These are phyloP conservation scores for Carex sylvatica DNA, from an alignment of 202 grass and related monocot genomes.

Conservation along the genomic window DNA sequence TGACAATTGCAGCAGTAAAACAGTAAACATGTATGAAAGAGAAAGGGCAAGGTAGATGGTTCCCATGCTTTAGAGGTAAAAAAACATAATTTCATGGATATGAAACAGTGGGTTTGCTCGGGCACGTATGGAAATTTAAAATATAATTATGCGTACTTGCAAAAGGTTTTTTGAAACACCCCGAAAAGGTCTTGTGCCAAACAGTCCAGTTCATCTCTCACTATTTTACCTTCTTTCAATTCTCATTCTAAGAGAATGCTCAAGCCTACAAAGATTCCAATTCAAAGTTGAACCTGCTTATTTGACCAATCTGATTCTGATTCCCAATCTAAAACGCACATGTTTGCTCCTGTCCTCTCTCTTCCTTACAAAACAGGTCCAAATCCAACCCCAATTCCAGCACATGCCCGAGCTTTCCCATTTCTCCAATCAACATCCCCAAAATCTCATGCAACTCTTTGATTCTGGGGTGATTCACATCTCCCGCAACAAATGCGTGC, in stretches of 20 bases:
- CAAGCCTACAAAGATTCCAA: not conserved
- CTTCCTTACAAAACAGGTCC: slow-evolving; percentile 28
- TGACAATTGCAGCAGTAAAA: not conserved
- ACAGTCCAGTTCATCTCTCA: not conserved
- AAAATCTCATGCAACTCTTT: slow-evolving; percentile 62
- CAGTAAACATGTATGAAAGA: not conserved
- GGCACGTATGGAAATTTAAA: not conserved
- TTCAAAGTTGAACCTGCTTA: not conserved
- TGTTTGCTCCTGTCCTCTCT: not conserved
- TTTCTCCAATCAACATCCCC: slow-evolving; percentile 62
- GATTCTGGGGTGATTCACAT: slow-evolving; percentile 60
- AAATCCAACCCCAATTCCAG: slow-evolving; percentile 26
- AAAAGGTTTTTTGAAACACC: not conserved
- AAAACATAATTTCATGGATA: not conserved
- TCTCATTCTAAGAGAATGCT: not conserved
- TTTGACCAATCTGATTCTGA: not conserved
- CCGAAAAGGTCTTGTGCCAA: not conserved
- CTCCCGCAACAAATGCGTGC: slow-evolving; percentile 71
- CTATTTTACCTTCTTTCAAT: not conserved
- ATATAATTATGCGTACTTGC: not conserved
- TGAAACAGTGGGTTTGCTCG: not conserved
- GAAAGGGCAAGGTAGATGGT: not conserved
- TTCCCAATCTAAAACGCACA: not conserved
- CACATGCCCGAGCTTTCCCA: slow-evolving; percentile 55
- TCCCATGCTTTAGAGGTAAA: not conserved